Evolutionary conservation across 495 filamentous ascomycete species (phyloP).

Genomic region (Ramalina intermedia): DNA sequence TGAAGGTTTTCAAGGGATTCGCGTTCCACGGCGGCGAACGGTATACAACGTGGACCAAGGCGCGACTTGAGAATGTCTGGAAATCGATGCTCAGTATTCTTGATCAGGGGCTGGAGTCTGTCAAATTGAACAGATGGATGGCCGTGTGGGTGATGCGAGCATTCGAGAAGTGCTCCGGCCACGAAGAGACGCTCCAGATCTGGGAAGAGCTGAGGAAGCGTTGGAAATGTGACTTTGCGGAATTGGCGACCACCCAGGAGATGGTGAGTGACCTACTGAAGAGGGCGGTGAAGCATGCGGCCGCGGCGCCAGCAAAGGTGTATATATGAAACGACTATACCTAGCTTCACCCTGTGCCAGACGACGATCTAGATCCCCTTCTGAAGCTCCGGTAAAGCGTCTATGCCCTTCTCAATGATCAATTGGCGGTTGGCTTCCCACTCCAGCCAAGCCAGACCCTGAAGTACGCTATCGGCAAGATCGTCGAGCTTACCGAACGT

Average conservation of each 20-base stretch:
- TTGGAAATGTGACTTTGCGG: conserved; percentile 7
- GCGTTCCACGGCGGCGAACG: conserved; percentile 41
- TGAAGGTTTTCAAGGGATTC: conserved; percentile 56
- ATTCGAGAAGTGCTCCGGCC: conserved; percentile 14
- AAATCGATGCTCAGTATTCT: conserved; percentile 11
- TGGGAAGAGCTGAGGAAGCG: conserved; percentile 14
- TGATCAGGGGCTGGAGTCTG: conserved; percentile 5
- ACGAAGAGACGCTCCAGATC: conserved; percentile 10
- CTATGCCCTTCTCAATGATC: conserved; percentile 4
- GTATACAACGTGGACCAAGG: conserved; percentile 45
- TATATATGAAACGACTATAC: background rate
- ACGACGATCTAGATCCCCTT: background rate
- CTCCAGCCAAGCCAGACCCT: conserved; percentile 71
- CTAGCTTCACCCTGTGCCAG: background rate
- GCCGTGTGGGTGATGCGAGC: conserved; percentile 14
- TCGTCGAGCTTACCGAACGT: conserved; percentile 64
- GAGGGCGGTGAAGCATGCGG: background rate
- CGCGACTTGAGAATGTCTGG: conserved; percentile 33
- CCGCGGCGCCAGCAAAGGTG: background rate
- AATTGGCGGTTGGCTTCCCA: conserved; percentile 59
- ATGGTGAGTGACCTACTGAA: conserved; percentile 1
- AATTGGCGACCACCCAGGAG: background rate
- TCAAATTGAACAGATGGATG: conserved; percentile 13
- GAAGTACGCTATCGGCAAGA: conserved; percentile 76
- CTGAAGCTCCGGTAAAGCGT: conserved; percentile 4